Percentiles rank a stretch among this genome's conserved stretches.
Conservation (phyloP, 106 monocot genomes). For the Dendrobium catenatum region DNA sequence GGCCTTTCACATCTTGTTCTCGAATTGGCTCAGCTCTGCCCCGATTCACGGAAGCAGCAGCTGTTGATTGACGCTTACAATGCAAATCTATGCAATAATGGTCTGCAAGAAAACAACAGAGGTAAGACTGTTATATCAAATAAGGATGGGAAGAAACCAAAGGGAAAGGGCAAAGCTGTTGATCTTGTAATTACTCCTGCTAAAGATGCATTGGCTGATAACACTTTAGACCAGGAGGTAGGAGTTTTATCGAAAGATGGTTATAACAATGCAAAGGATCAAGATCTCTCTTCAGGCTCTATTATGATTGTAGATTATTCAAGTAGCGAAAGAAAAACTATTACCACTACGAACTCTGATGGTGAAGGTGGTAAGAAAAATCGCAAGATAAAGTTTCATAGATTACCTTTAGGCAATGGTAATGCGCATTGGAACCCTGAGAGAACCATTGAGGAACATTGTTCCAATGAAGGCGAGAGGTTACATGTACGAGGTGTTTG, state of each 20-base stretch:
- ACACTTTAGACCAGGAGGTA: slow-evolving; percentile 28
- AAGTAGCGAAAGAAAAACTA: slow-evolving; percentile 11
- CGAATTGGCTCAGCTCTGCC: slow-evolving; percentile 82
- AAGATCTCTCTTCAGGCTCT: background rate
- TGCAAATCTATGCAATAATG: slow-evolving; percentile 30
- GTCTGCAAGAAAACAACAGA: slow-evolving; percentile 31
- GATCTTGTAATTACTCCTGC: background rate
- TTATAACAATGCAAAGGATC: slow-evolving; percentile 26
- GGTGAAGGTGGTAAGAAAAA: slow-evolving; percentile 30
- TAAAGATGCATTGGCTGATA: slow-evolving; percentile 36
- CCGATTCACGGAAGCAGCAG: slow-evolving; percentile 65
- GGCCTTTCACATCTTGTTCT: slow-evolving; percentile 67
- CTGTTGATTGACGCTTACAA: slow-evolving; percentile 67
- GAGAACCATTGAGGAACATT: slow-evolving; percentile 8
- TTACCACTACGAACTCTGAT: background rate
- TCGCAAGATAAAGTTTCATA: slow-evolving; percentile 58
- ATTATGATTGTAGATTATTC: slow-evolving; percentile 8
- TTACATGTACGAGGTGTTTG: slow-evolving; percentile 60
- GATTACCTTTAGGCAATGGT: slow-evolving; percentile 56
- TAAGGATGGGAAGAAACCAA: slow-evolving; percentile 12
- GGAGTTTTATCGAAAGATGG: slow-evolving; percentile 80
- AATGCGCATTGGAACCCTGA: slow-evolving; percentile 21
- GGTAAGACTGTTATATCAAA: slow-evolving; percentile 13
- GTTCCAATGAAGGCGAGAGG: background rate
- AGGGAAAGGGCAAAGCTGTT: slow-evolving; percentile 45